These are phyloP conservation scores for Penicillium fuscoglaucum DNA, from an alignment of 2,329 filamentous ascomycete species.

Conservation along the genomic window DNA sequence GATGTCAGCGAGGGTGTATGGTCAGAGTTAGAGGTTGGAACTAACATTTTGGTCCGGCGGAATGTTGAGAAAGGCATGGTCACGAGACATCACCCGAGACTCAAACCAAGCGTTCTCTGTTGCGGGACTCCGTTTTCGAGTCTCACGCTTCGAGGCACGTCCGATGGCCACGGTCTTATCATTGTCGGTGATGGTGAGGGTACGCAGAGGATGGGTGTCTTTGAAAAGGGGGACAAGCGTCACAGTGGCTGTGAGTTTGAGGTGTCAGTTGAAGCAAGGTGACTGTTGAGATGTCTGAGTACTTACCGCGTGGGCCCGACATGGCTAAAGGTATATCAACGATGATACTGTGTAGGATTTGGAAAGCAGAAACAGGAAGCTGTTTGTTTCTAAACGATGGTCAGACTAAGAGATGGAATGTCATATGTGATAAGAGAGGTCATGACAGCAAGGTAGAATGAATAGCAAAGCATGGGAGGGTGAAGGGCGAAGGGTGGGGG, in stretches of 20 bases:
- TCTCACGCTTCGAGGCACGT: conserved; percentile 43
- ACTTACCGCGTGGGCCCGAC: conserved; percentile 29
- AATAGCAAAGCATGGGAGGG: background rate
- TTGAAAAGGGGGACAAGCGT: conserved; percentile 32
- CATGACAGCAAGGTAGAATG: background rate
- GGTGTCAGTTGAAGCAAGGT: background rate
- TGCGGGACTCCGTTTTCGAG: conserved; percentile 38
- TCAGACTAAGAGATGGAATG: background rate
- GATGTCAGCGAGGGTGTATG: conserved; percentile 14
- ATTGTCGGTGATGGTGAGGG: conserved; percentile 33
- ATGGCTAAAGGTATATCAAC: conserved; percentile 15
- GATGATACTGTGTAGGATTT: background rate
- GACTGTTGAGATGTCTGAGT: background rate
- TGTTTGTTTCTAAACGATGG: background rate
- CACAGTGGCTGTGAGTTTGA: conserved; percentile 34
- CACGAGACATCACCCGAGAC: conserved; percentile 50
- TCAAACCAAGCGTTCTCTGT: conserved; percentile 48
- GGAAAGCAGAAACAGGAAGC: background rate
- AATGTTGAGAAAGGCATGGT: conserved; percentile 44
- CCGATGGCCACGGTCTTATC: conserved; percentile 39
- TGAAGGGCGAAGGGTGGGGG: background rate
- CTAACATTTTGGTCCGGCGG: conserved; percentile 31
- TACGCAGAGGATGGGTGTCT: conserved; percentile 25
- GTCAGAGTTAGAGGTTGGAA: background rate
- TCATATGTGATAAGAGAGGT: background rate